Evolutionary conservation across 192 early-diverging fungal species (phyloP), one percentile per base, ranked within the genome.

Genomic region (Coemansia sp.): DNA sequence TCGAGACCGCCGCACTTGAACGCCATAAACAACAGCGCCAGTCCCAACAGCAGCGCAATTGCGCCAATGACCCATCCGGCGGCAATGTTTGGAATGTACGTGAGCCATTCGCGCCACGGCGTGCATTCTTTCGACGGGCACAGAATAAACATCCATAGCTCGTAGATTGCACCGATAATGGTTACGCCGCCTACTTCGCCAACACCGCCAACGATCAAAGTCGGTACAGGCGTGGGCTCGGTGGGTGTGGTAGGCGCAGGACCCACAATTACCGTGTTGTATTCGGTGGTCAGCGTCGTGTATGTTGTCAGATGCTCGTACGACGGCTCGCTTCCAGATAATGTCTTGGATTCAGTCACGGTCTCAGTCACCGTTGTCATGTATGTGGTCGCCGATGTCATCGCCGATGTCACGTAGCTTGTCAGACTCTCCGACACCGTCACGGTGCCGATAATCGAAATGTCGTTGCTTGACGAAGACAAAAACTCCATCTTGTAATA

Each of bases 121-220:
- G 71, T 67, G 67, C 77, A 79, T 41, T 72, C 59, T 16, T 41
- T 55, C 12, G 77, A 79, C 16, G 77, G 77, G 4, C 77, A 79
- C 77, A 79, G 45, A 26, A 79, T 67, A 64, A 64, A 79, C 77
- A 79, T 79, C 77, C 77, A 79, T 22, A 73, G 50, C 41, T 79
- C 62, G 67, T 79, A 79, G 16, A 79, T 41, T 43, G 50, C 25
- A 11, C 71, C 71, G 29, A 67, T 70, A 22, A 79, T 79, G 1
- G 64, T 67, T 3, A 79, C 61, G 17, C 71, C 71, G 68, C 64
- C 59, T 16, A 79, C 77, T 47, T 69, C 57, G 71, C 77, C 77
- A 5, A 27, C 19, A 25, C 77, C 77, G 57, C 77, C 77, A 2
- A 64, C 65, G 3, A 79, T 79, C 6, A 54, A 19, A 5, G 77